A percentile compares a stretch with the other conserved stretches of the same genome.
Evolutionary conservation across 345 rosid species (phyloP).

Genomic region (Gossypium bickii): DNA sequence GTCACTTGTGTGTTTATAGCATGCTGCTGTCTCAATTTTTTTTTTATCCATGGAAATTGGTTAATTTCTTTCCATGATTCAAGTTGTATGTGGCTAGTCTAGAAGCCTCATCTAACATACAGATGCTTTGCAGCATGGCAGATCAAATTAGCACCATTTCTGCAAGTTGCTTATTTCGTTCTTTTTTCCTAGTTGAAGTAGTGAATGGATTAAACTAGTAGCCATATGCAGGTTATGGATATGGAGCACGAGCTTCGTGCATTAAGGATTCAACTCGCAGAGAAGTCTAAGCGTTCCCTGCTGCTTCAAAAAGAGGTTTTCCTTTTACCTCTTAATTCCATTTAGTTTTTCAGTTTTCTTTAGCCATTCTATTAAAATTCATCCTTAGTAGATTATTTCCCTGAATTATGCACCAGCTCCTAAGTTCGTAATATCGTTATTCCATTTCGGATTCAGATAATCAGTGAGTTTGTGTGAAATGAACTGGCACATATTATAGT

Average conservation of each 20-base stretch:
- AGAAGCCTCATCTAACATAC: neutral
- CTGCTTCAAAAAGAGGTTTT: constrained; percentile 19
- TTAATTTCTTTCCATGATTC: neutral
- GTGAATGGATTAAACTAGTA: constrained; percentile 1
- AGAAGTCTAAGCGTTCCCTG: constrained; percentile 17
- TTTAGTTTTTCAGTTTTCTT: constrained; percentile 5
- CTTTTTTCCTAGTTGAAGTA: neutral
- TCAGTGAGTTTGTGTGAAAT: neutral
- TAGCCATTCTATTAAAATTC: neutral
- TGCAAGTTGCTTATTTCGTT: neutral
- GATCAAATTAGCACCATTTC: neutral
- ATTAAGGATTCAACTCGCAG: constrained; percentile 18
- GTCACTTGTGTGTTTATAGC: neutral
- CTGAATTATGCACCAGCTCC: neutral
- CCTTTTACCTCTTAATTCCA: neutral
- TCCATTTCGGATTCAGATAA: neutral
- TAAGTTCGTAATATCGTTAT: neutral
- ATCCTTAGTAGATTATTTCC: neutral
- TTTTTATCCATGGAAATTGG: neutral
- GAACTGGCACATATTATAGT: neutral
- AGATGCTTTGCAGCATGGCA: neutral
- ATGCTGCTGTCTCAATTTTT: neutral
- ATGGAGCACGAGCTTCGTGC: constrained; percentile 23
- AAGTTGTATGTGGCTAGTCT: neutral
- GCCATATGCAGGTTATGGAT: constrained; percentile 20